These are phyloP conservation scores for Rubroboletus pulcherrimus DNA, from an alignment of 768 basidiomycete species.

Conservation along the genomic window DNA sequence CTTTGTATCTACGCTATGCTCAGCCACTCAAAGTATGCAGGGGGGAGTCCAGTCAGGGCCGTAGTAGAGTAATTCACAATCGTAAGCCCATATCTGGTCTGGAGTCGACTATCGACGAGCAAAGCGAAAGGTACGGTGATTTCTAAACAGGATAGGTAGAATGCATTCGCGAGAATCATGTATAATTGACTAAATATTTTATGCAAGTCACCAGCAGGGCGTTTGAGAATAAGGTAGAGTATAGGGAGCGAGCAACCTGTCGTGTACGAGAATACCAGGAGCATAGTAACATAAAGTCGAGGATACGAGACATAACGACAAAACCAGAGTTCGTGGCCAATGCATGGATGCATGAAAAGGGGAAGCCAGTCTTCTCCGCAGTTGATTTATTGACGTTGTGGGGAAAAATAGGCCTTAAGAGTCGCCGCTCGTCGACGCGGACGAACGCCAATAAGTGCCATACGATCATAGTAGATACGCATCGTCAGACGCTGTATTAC, in stretches of 20 bases:
- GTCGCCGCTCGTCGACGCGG: conserved; percentile 22
- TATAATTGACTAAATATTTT: conserved; percentile 27
- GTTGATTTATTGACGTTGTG: conserved; percentile 15
- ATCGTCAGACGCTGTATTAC: conserved; percentile 60
- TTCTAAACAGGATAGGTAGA: not conserved
- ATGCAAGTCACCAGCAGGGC: conserved; percentile 7
- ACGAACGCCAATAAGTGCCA: conserved; percentile 27
- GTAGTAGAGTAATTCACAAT: not conserved
- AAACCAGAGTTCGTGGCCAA: not conserved
- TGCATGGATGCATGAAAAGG: not conserved
- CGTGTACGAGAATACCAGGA: not conserved
- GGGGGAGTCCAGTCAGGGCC: not conserved
- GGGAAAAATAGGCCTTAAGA: conserved; percentile 29
- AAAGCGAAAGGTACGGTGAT: not conserved
- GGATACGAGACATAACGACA: not conserved
- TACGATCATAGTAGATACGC: conserved; percentile 61
- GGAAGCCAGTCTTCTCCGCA: not conserved
- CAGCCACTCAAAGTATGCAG: too few species aligned
- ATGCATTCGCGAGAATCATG: conserved; percentile 4
- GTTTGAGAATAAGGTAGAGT: not conserved
- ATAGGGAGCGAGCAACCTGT: not conserved
- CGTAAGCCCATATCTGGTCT: not conserved
- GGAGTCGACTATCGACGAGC: not conserved
- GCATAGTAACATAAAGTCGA: not conserved
- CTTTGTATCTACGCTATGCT: not conserved